These are phyloP conservation scores for Pleurotus tuoliensis DNA, from an alignment of 768 basidiomycete genomes.

Conservation along the genomic window DNA sequence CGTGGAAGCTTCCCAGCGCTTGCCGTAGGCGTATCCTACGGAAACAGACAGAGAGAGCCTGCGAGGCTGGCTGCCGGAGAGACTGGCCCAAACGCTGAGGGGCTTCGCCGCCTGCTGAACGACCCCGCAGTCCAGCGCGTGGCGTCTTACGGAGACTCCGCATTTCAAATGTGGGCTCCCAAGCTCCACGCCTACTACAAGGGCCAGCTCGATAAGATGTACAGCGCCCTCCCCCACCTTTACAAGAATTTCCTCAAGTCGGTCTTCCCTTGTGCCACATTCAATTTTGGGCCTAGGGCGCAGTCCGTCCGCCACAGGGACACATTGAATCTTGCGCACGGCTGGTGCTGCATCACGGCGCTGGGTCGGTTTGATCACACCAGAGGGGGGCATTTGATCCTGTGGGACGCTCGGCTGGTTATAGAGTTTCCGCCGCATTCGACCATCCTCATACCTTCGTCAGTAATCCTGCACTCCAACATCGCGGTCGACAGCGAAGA, in stretches of 20 bases:
- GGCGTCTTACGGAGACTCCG: too few relatives aligned
- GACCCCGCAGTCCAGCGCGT: too few relatives aligned
- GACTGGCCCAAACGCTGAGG: too few relatives aligned
- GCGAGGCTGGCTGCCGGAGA: too few relatives aligned
- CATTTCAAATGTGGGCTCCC: too few relatives aligned
- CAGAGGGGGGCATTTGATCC: constrained; percentile 27
- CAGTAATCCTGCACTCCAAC: constrained; percentile 22
- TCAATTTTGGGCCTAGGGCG: constrained; percentile 24
- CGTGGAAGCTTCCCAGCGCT: too few relatives aligned
- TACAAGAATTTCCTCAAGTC: constrained; percentile 13
- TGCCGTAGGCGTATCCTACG: too few relatives aligned
- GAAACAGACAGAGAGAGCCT: too few relatives aligned
- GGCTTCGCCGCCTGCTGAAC: too few relatives aligned
- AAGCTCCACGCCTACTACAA: too few relatives aligned
- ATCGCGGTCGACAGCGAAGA: constrained; percentile 16
- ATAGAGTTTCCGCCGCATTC: constrained; percentile 21
- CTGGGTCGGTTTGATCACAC: constrained; percentile 23
- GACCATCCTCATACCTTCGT: constrained; percentile 25
- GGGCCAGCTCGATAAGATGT: too few relatives aligned
- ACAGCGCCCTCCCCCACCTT: too few relatives aligned
- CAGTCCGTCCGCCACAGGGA: constrained; percentile 21
- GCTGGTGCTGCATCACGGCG: constrained; percentile 27
- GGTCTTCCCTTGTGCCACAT: constrained; percentile 18
- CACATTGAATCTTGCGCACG: constrained; percentile 23
- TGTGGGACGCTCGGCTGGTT: constrained; percentile 23